These are phyloP conservation scores for Phytophthora aleatoria DNA, from an alignment of 352 stramenopile species.

Conservation along the genomic window DNA sequence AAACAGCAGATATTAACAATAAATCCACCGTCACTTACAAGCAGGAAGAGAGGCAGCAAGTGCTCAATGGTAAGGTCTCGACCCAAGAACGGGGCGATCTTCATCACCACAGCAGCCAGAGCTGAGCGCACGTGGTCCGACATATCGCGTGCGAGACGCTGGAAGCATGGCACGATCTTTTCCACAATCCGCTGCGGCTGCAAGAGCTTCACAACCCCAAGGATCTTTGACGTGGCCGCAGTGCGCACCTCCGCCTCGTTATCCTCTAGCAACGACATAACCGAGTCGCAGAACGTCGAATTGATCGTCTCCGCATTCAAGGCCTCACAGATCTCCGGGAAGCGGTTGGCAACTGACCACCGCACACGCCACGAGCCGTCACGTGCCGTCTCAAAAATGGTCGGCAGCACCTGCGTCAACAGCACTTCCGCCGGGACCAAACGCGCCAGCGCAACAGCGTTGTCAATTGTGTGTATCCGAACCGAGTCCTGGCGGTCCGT, in stretches of 20 bases:
- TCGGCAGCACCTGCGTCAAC: constrained; percentile 85
- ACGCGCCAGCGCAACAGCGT: constrained; percentile 94
- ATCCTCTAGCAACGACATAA: constrained; percentile 96
- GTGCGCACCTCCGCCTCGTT: constrained; percentile 97
- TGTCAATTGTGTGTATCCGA: constrained; percentile 96
- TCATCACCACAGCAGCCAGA: constrained; percentile 95
- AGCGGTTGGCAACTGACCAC: constrained; percentile 97
- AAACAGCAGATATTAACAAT: not conserved
- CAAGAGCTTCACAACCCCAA: constrained; percentile 58
- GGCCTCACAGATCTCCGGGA: constrained; percentile 92
- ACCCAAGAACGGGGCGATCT: constrained; percentile 93
- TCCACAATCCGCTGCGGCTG: constrained; percentile 73
- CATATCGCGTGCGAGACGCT: constrained; percentile 95
- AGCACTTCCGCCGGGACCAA: constrained; percentile 80
- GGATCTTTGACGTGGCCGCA: constrained; percentile 92
- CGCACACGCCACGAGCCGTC: constrained; percentile 98
- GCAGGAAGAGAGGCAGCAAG: constrained; percentile 94
- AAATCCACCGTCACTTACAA: constrained; percentile 46
- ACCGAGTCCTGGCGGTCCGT: constrained; percentile 97
- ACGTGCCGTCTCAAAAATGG: constrained; percentile 91
- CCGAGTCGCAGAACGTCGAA: constrained; percentile 80
- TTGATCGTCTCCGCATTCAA: constrained; percentile 79
- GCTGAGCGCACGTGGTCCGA: constrained; percentile 97
- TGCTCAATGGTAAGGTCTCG: constrained; percentile 94
- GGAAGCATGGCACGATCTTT: constrained; percentile 84